A percentile compares a stretch with the other conserved stretches of the same genome.
Evolutionary conservation across 805 yeast genomes (phyloP).

Genomic region (Candida schatavii): DNA sequence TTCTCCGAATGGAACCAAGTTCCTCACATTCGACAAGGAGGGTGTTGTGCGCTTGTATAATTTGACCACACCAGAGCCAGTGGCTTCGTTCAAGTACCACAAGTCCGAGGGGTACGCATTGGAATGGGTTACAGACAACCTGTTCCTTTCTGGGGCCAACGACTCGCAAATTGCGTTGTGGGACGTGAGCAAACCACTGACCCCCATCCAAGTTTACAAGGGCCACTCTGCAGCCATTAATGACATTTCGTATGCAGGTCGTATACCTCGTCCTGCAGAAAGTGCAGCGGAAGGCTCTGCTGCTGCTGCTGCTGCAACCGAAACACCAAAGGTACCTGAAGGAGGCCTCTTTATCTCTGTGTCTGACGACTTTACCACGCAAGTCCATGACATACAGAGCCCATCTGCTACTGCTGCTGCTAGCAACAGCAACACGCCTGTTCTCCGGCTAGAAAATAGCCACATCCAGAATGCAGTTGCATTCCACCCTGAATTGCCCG

Average conservation of each 20-base stretch:
- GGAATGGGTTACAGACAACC: constrained; percentile 55
- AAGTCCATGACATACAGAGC: constrained; percentile 58
- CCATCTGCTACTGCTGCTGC: constrained; percentile 17
- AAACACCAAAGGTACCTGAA: too few relatives aligned
- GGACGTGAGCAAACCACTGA: constrained; percentile 47
- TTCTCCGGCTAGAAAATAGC: constrained; percentile 42
- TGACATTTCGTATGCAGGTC: constrained; percentile 53
- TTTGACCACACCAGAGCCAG: constrained; percentile 8
- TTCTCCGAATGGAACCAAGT: constrained; percentile 45
- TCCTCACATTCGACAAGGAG: constrained; percentile 54
- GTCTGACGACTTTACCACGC: constrained; percentile 62
- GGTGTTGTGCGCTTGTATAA: constrained; percentile 51
- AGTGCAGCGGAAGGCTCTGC: neutral
- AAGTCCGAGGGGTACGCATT: constrained; percentile 65
- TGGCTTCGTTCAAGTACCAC: constrained; percentile 49
- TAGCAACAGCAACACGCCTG: constrained; percentile 26
- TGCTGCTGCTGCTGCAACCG: constrained; percentile 14
- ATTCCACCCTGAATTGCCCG: constrained; percentile 55
- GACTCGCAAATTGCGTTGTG: constrained; percentile 70
- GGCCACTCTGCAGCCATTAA: constrained; percentile 60
- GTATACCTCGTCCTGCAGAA: neutral
- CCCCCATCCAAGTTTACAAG: constrained; percentile 49
- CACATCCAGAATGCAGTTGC: constrained; percentile 68
- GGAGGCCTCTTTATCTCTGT: constrained; percentile 61
- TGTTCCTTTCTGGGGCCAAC: constrained; percentile 61